Percentiles rank a stretch among this genome's conserved stretches.
phyloP scores from a whole-genome alignment of 179 eudicot species.

The Actinidia arguta region DNA sequence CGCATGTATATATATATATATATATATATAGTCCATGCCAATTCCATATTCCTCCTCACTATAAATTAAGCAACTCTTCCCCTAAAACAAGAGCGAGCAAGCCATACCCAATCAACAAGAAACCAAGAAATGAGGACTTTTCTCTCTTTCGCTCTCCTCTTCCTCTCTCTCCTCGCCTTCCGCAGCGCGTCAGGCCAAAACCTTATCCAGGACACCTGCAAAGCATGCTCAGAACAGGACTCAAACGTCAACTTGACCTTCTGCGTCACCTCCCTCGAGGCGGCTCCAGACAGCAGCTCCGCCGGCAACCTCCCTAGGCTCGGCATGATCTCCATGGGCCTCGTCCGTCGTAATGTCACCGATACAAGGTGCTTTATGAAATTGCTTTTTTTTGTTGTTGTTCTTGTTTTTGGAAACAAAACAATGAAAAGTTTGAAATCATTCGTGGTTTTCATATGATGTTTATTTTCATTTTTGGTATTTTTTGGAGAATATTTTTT shows the following conservation, averaged over 20 bases:
- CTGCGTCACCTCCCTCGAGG: conserved; percentile 53
- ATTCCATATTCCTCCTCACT: neutral
- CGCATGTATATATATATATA: no score
- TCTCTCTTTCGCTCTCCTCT: neutral
- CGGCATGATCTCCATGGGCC: conserved; percentile 53
- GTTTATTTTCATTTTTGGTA: no score
- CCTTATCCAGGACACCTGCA: conserved; percentile 43
- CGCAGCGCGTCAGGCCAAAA: neutral
- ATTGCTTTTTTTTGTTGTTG: neutral
- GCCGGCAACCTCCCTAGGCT: conserved; percentile 40
- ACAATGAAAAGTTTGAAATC: no score
- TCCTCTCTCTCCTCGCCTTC: neutral
- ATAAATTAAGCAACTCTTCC: neutral
- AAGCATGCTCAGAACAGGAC: conserved; percentile 32
- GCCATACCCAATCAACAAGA: neutral
- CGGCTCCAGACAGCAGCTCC: conserved; percentile 62
- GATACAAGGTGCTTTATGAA: neutral
- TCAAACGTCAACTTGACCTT: conserved; percentile 51
- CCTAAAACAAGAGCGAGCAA: neutral
- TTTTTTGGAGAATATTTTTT: no score
- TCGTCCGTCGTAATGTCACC: conserved; percentile 47
- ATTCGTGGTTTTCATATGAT: no score
- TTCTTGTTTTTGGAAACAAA: neutral
- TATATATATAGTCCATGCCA: no score
- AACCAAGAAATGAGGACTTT: neutral